Percentiles rank a stretch among this genome's conserved stretches.
Conservation (phyloP, 208 protist genomes). For the Wallacemonas collosoma region DNA sequence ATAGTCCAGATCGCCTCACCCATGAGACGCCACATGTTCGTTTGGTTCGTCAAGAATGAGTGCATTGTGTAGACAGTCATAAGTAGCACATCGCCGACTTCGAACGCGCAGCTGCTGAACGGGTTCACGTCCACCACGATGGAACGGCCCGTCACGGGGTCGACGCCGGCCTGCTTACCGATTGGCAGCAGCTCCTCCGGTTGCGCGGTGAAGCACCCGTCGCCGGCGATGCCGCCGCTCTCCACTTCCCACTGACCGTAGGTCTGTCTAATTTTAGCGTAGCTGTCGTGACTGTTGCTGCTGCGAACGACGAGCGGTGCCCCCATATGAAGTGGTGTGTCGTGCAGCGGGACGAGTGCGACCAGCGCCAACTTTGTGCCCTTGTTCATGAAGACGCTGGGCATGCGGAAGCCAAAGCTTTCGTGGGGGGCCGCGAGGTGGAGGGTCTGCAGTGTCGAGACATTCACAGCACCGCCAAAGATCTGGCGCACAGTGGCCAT, state of each 20-base stretch:
- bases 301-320: conserved; percentile 69
- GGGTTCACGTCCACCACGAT: conserved; percentile 80
- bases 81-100: conserved; percentile 78
- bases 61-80: conserved; percentile 89
- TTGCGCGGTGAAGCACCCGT: conserved; percentile 79
- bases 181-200: conserved; percentile 69
- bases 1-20: conserved; percentile 84
- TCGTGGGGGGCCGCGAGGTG: conserved; percentile 73
- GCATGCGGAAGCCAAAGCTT: conserved; percentile 74
- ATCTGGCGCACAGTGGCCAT: conserved; percentile 85
- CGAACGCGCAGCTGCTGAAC: conserved; percentile 63
- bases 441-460: conserved; percentile 59
- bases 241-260: conserved; percentile 90
- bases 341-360: conserved; percentile 76
- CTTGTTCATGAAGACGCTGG: conserved; percentile 71
- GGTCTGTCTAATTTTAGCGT: conserved; percentile 60
- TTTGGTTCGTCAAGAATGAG: conserved; percentile 74
- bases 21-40: conserved; percentile 70
- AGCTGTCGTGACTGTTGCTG: conserved; percentile 73
- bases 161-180: conserved; percentile 59
- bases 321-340: conserved; percentile 80
- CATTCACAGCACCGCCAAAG: conserved; percentile 77
- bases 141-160: conserved; percentile 54
- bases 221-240: conserved; percentile 57
- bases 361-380: conserved; percentile 83